A percentile compares a stretch with the other conserved stretches of the same genome.
Evolutionary conservation across 2,329 filamentous ascomycete genomes (phyloP).

Genomic region (Sporothrix schenckii): DNA sequence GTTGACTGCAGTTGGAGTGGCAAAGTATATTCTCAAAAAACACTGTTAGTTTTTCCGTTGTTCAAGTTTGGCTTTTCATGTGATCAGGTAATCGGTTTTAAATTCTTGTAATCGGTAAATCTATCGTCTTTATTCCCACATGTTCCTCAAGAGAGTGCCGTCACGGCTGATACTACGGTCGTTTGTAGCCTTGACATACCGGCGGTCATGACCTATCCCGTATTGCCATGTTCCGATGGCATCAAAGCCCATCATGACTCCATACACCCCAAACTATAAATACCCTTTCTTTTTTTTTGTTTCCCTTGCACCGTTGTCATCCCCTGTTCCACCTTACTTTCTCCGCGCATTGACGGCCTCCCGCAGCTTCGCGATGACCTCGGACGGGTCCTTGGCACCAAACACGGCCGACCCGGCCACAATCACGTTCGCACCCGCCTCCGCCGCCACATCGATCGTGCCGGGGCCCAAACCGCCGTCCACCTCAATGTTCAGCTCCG

Average conservation of each 20-base stretch:
- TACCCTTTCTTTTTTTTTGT: neutral
- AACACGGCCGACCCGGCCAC: conserved; percentile 96
- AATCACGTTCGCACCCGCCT: conserved; percentile 96
- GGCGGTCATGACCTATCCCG: too few species aligned
- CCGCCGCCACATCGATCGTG: conserved; percentile 91
- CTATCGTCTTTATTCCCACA: too few species aligned
- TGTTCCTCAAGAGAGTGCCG: too few species aligned
- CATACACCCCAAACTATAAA: neutral
- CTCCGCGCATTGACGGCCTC: conserved; percentile 70
- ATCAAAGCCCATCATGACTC: neutral
- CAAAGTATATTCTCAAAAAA: too few species aligned
- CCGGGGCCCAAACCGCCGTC: conserved; percentile 86
- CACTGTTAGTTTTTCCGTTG: too few species aligned
- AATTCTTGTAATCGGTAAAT: too few species aligned
- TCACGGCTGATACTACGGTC: too few species aligned
- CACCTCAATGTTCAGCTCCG: conserved; percentile 90
- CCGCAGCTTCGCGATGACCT: conserved; percentile 82
- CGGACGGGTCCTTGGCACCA: conserved; percentile 81
- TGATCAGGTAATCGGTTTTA: too few species aligned
- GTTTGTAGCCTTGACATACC: too few species aligned
- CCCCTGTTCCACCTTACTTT: conserved; percentile 41
- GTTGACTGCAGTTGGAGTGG: too few species aligned
- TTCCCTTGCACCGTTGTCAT: neutral
- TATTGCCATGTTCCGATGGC: too few species aligned
- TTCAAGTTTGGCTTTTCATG: too few species aligned